phyloP scores from a whole-genome alignment of 2,329 filamentous ascomycete species.

The Dothidotthia symphoricarpi region DNA sequence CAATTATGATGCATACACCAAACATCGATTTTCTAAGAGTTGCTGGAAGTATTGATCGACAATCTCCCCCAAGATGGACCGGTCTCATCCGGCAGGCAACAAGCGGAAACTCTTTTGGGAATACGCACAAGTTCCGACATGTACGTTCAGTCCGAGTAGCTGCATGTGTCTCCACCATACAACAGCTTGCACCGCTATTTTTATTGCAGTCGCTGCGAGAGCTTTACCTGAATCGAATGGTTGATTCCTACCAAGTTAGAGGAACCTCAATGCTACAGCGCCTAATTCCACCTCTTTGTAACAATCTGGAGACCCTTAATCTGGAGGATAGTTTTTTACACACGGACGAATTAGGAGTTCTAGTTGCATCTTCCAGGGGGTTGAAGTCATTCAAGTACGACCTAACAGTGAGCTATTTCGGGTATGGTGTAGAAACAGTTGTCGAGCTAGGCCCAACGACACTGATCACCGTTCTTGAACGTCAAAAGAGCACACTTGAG shows the following conservation, averaged over 20 bases:
- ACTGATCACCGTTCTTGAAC: slow-evolving; percentile 7
- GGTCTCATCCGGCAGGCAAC: slow-evolving; percentile 17
- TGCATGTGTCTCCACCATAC: slow-evolving; percentile 8
- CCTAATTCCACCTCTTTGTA: slow-evolving; percentile 14
- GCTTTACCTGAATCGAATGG: slow-evolving; percentile 13
- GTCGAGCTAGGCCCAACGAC: slow-evolving; percentile 1
- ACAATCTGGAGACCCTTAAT: slow-evolving; percentile 17
- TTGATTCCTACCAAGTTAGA: slow-evolving; percentile 3
- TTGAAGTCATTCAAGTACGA: slow-evolving; percentile 20
- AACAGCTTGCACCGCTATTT: slow-evolving; percentile 22
- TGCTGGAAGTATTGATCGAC: neutral
- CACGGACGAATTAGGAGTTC: slow-evolving; percentile 8
- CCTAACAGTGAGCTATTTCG: slow-evolving; percentile 3
- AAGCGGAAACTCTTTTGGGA: slow-evolving; percentile 8
- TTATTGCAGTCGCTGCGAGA: slow-evolving; percentile 20
- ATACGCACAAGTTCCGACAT: slow-evolving; percentile 19
- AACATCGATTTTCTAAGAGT: slow-evolving; percentile 20
- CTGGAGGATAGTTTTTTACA: slow-evolving; percentile 14
- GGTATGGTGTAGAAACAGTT: no score
- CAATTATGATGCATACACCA: slow-evolving; percentile 25
- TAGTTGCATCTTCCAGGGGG: slow-evolving; percentile 15
- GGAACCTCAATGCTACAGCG: slow-evolving; percentile 10
- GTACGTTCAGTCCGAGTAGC: slow-evolving; percentile 19
- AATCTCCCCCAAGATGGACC: slow-evolving; percentile 7
- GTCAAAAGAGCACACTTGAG: slow-evolving; percentile 15